phyloP scores from a whole-genome alignment of 2,329 filamentous ascomycete species.

The Ascocoryne sarcoides region DNA sequence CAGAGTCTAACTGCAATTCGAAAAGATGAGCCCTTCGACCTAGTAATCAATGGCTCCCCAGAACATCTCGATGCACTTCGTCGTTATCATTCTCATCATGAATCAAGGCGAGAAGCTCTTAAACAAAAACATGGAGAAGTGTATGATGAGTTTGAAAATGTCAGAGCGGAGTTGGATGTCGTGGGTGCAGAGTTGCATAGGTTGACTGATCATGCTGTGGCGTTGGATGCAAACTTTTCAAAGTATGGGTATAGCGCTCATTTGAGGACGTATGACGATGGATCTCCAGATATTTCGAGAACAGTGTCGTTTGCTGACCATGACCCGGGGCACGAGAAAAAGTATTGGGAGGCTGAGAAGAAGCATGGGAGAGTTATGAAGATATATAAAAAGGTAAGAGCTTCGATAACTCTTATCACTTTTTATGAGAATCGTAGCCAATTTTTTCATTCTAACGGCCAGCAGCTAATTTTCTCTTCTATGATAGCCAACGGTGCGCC shows the following conservation, averaged over 20 bases:
- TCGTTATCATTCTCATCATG: slow-evolving; percentile 44
- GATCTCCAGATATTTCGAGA: slow-evolving; percentile 11
- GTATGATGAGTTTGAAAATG: slow-evolving; percentile 47
- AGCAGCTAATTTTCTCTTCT: too few relatives aligned
- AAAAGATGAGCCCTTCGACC: slow-evolving; percentile 36
- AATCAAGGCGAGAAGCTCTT: slow-evolving; percentile 37
- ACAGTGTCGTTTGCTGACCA: slow-evolving; percentile 19
- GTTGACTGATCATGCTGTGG: slow-evolving; percentile 44
- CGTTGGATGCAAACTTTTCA: slow-evolving; percentile 51
- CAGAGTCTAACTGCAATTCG: slow-evolving; percentile 33
- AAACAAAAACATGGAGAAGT: slow-evolving; percentile 40
- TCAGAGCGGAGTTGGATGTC: slow-evolving; percentile 43
- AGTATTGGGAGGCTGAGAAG: slow-evolving; percentile 30
- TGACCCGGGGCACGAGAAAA: slow-evolving; percentile 26
- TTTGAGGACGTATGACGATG: slow-evolving; percentile 40
- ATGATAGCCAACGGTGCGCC: slow-evolving; percentile 45
- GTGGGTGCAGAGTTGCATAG: slow-evolving; percentile 42
- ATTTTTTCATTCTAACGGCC: slow-evolving; percentile 1
- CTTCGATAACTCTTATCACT: too few relatives aligned
- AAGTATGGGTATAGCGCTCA: slow-evolving; percentile 55
- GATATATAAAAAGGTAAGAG: slow-evolving; percentile 41
- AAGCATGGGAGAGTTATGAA: slow-evolving; percentile 38
- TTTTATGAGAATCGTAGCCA: background rate
- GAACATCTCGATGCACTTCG: slow-evolving; percentile 40
- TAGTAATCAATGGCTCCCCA: slow-evolving; percentile 48